These are phyloP conservation scores for Plasmodium relictum DNA, from an alignment of 169 alveolate species.

Conservation along the genomic window DNA sequence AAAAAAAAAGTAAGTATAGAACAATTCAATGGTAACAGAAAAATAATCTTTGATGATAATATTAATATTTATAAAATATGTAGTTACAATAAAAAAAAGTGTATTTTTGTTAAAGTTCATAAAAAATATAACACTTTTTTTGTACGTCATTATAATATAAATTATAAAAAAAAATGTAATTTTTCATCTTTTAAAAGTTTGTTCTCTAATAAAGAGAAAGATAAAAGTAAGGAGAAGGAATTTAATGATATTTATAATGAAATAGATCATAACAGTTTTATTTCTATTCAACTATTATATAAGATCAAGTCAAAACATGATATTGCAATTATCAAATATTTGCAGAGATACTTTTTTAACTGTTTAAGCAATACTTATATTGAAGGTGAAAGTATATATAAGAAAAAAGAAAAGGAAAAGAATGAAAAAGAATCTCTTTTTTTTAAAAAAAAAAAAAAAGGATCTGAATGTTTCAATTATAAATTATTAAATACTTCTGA, in stretches of 20 bases:
- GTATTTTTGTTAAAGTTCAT: constrained; percentile 34
- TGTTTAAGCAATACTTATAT: background rate
- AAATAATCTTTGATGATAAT: constrained; percentile 21
- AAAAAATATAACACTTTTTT: constrained; percentile 33
- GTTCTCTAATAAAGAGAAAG: background rate
- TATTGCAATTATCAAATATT: constrained; percentile 10
- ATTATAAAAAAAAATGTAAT: constrained; percentile 14
- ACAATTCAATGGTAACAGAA: background rate
- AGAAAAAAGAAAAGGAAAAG: background rate
- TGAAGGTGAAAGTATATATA: background rate
- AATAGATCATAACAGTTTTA: constrained; percentile 9
- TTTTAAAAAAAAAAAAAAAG: background rate
- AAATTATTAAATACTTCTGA: background rate
- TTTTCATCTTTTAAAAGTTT: background rate
- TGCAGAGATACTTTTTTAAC: constrained; percentile 34
- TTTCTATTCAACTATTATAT: constrained; percentile 41
- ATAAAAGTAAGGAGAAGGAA: background rate
- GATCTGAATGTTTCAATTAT: background rate
- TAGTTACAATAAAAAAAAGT: constrained; percentile 14
- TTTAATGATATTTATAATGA: constrained; percentile 15
- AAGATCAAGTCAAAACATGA: constrained; percentile 4
- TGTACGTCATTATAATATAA: constrained; percentile 16
- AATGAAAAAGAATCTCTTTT: background rate
- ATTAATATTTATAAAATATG: constrained; percentile 11
- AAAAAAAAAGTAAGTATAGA: background rate